Conservation (phyloP, 1,139 yeast genomes). For the Hyphopichia fennica region DNA sequence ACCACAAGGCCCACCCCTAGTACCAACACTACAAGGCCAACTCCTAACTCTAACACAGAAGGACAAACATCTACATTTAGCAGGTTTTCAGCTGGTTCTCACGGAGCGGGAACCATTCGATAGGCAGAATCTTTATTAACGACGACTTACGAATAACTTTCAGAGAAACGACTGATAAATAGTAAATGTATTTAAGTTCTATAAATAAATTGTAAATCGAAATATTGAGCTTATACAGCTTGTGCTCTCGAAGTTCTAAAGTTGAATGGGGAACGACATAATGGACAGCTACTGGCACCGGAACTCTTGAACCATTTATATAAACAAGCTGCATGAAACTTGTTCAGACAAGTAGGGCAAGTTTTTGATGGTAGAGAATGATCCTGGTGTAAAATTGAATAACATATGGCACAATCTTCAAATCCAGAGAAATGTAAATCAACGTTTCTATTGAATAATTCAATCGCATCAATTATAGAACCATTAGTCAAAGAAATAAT, state of each 20-base stretch:
- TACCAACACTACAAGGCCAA: background rate
- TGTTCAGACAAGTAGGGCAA: slow-evolving; percentile 88
- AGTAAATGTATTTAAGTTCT: background rate
- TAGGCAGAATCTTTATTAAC: background rate
- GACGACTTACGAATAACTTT: background rate
- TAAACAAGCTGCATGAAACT: slow-evolving; percentile 95
- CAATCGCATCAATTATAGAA: slow-evolving; percentile 78
- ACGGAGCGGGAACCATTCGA: no score
- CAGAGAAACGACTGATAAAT: background rate
- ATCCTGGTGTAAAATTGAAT: slow-evolving; percentile 86
- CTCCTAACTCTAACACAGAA: background rate
- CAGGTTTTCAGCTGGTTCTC: no score
- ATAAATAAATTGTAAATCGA: no score
- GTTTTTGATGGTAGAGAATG: slow-evolving; percentile 85
- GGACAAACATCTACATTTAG: no score
- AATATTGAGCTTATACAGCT: background rate
- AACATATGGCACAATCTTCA: slow-evolving; percentile 96
- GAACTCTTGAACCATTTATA: slow-evolving; percentile 98
- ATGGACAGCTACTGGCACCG: slow-evolving; percentile 88
- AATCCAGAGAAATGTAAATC: slow-evolving; percentile 85
- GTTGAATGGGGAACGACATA: slow-evolving; percentile 80
- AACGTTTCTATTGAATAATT: slow-evolving; percentile 78
- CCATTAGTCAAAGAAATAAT: slow-evolving; percentile 75
- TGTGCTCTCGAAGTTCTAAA: slow-evolving; percentile 31
- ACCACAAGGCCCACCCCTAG: background rate